Evolutionary conservation across 352 stramenopile genomes (phyloP).

Genomic region (Pythium folliculosum): DNA sequence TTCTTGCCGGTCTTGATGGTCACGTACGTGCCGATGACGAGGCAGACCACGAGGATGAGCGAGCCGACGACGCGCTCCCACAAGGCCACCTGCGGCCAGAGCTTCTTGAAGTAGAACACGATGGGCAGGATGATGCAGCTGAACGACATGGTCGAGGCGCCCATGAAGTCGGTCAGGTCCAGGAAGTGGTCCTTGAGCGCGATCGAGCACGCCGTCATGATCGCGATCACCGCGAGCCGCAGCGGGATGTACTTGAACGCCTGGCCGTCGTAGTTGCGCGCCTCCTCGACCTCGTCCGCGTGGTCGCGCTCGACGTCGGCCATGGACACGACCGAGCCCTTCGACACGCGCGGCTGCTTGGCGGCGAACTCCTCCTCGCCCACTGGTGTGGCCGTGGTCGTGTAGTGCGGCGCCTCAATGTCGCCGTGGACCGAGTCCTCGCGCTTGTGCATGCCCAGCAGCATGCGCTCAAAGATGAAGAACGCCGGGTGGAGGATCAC

Average conservation of each 20-base stretch:
- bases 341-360: slow-evolving; percentile 27
- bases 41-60: slow-evolving; percentile 48
- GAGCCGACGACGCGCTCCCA: slow-evolving; percentile 31
- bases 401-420: slow-evolving; percentile 20
- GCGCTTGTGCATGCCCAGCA: slow-evolving; percentile 57
- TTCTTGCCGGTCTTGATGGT: slow-evolving; percentile 40
- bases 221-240: slow-evolving; percentile 53
- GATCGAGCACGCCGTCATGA: slow-evolving; percentile 41
- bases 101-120: slow-evolving; percentile 72
- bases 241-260: slow-evolving; percentile 57
- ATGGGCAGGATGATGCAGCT: slow-evolving; percentile 71
- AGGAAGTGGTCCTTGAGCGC: slow-evolving; percentile 54
- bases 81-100: slow-evolving; percentile 42
- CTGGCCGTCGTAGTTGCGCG: slow-evolving; percentile 44
- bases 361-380: neutral
- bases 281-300: slow-evolving; percentile 35
- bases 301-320: slow-evolving; percentile 40
- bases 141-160: slow-evolving; percentile 56
- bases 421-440: slow-evolving; percentile 16
- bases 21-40: slow-evolving; percentile 44
- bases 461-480: slow-evolving; percentile 47
- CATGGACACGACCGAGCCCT: slow-evolving; percentile 44
- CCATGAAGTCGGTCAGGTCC: slow-evolving; percentile 72
- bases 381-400: neutral
- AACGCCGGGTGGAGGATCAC: slow-evolving; percentile 62